Percentiles rank a stretch among this genome's conserved stretches.
phyloP scores from a whole-genome alignment of 306 rosid genomes.

The Arachis hypogaea region DNA sequence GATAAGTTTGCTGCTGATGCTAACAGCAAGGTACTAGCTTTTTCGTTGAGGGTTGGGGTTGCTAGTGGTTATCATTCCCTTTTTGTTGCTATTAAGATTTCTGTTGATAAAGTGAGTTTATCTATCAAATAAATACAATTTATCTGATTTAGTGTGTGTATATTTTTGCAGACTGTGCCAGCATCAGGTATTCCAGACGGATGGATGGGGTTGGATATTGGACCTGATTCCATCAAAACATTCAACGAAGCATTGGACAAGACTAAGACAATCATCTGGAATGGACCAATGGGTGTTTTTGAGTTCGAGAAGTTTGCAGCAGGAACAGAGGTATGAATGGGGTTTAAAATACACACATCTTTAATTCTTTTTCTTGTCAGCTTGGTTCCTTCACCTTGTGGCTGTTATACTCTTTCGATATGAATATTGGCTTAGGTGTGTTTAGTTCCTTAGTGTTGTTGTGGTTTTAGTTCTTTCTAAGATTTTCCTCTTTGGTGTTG shows the following conservation, averaged over 20 bases:
- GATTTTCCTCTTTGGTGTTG: too few relatives aligned
- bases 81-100: background rate
- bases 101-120: background rate
- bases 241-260: conserved; percentile 71
- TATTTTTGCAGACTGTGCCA: conserved; percentile 66
- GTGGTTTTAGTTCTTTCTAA: too few relatives aligned
- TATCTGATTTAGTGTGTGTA: background rate
- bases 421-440: too few relatives aligned
- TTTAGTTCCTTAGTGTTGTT: too few relatives aligned
- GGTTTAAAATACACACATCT: background rate
- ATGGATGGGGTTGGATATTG: conserved; percentile 99
- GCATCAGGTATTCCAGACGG: conserved; percentile 86
- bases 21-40: conserved; percentile 70
- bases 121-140: background rate
- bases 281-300: conserved; percentile 99
- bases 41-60: background rate
- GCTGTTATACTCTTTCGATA: background rate
- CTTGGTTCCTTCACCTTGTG: background rate
- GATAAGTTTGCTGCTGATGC: conserved; percentile 95
- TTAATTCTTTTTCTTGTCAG: conserved; percentile 6
- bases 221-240: conserved; percentile 85
- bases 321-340: conserved; percentile 77
- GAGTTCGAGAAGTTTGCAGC: conserved; percentile 88
- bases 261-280: conserved; percentile 86
- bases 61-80: background rate